These are phyloP conservation scores for Myxozyma udenii DNA, from an alignment of 805 yeast species.

Conservation along the genomic window DNA sequence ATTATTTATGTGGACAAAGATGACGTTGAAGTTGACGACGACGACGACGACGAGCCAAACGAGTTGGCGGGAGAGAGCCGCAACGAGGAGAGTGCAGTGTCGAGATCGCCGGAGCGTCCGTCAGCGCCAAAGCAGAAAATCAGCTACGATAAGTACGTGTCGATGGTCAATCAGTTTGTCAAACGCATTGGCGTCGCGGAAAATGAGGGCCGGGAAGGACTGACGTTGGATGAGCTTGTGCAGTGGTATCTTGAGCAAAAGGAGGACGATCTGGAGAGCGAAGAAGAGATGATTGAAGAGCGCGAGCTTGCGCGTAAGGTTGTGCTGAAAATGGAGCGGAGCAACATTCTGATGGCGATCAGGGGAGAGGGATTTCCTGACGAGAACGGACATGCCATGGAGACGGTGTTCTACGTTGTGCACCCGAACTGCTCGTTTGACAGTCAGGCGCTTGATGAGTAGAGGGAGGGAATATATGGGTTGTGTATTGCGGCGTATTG, in stretches of 20 bases:
- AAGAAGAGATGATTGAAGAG: conserved; percentile 67
- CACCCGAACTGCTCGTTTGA: conserved; percentile 67
- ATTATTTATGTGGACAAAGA: conserved; percentile 92
- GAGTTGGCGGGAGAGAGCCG: conserved; percentile 1
- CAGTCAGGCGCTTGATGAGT: conserved; percentile 17
- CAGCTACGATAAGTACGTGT: conserved; percentile 80
- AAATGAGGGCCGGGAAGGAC: conserved; percentile 51
- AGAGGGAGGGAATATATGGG: too few relatives aligned
- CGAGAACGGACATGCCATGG: conserved; percentile 34
- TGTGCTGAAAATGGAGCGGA: conserved; percentile 75
- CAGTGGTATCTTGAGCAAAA: conserved; percentile 75
- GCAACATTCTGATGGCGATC: conserved; percentile 73
- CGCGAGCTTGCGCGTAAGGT: conserved; percentile 73
- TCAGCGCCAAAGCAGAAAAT: too few relatives aligned
- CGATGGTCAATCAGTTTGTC: conserved; percentile 77
- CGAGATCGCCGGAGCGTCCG: conserved; percentile 18
- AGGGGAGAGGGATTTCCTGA: conserved; percentile 45
- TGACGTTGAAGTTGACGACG: conserved; percentile 83
- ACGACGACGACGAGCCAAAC: conserved; percentile 37
- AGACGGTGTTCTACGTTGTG: conserved; percentile 45
- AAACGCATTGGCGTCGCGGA: conserved; percentile 59
- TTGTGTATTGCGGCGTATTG: too few relatives aligned
- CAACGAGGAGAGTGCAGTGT: not conserved
- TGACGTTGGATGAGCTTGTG: conserved; percentile 65
- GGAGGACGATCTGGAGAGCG: conserved; percentile 68